Evolutionary conservation across 2,329 filamentous ascomycete species (phyloP).

Genomic region (Blastomyces emzantsi): DNA sequence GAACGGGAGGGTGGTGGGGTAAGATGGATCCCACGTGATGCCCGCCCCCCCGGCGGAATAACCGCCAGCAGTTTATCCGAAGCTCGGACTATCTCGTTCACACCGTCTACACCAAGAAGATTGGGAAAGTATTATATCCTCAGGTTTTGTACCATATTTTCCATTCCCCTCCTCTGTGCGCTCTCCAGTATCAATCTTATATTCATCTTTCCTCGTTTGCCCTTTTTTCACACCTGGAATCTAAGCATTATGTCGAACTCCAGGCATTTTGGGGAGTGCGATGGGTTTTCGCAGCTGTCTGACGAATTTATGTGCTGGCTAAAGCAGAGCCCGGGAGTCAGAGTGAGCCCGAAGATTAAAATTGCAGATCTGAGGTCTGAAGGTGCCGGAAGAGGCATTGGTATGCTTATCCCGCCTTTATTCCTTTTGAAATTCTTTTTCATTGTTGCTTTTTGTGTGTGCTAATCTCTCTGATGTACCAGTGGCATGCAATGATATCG

Average conservation of each 20-base stretch:
- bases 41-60: not conserved
- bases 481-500: slow-evolving; percentile 65
- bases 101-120: slow-evolving; percentile 15
- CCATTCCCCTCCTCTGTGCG: slow-evolving; percentile 9
- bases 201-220: not conserved
- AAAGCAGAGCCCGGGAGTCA: slow-evolving; percentile 40
- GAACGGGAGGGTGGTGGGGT: not conserved
- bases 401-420: slow-evolving; percentile 38
- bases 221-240: not conserved
- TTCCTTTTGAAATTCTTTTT: slow-evolving; percentile 13
- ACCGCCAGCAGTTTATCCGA: slow-evolving; percentile 22
- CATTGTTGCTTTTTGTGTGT: slow-evolving; percentile 14
- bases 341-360: slow-evolving; percentile 49
- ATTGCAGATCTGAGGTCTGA: slow-evolving; percentile 49
- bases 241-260: slow-evolving; percentile 27
- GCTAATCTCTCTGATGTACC: slow-evolving; percentile 13
- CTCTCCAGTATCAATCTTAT: not conserved
- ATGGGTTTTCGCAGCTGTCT: slow-evolving; percentile 40
- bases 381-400: slow-evolving; percentile 53
- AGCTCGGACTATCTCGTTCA: slow-evolving; percentile 20
- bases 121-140: slow-evolving; percentile 15
- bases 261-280: slow-evolving; percentile 27
- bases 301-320: slow-evolving; percentile 52
- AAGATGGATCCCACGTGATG: not conserved
- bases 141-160: slow-evolving; percentile 8